Conservation (phyloP, 2,329 filamentous ascomycete species). For the Phaeosphaeria sp. region DNA sequence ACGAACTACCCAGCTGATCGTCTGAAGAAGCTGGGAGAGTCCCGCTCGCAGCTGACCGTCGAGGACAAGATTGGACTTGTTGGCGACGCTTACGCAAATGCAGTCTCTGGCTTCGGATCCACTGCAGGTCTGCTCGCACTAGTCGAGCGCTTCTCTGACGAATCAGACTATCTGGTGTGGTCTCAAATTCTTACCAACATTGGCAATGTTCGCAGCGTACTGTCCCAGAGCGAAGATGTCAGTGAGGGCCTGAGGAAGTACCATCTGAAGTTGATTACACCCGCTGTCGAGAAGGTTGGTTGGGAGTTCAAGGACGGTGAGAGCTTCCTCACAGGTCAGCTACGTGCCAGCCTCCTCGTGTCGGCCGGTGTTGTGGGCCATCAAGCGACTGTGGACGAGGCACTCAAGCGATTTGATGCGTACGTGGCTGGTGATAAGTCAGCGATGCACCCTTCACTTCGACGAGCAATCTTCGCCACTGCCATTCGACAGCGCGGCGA, state of each 20-base stretch:
- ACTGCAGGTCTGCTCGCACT: constrained; percentile 84
- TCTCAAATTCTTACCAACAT: constrained; percentile 81
- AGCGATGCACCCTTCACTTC: constrained; percentile 81
- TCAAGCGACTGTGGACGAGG: constrained; percentile 73
- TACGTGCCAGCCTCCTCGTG: constrained; percentile 81
- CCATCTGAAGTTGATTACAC: constrained; percentile 75
- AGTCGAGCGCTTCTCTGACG: constrained; percentile 80
- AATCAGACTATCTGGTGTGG: constrained; percentile 89
- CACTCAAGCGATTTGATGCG: constrained; percentile 78
- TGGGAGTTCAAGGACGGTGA: constrained; percentile 84
- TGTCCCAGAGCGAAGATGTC: constrained; percentile 76
- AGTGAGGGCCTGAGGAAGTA: constrained; percentile 79
- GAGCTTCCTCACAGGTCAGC: constrained; percentile 80
- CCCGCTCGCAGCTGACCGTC: constrained; percentile 76
- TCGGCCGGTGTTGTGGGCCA: constrained; percentile 80
- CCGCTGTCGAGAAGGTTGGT: constrained; percentile 78
- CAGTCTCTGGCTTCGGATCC: constrained; percentile 83
- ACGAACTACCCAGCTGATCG: constrained; percentile 91
- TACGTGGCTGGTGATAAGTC: constrained; percentile 74
- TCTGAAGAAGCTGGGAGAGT: constrained; percentile 78
- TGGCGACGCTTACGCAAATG: constrained; percentile 87
- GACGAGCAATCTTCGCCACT: constrained; percentile 79
- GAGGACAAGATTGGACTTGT: constrained; percentile 94
- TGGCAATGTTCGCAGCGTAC: constrained; percentile 80
- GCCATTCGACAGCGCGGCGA: constrained; percentile 75